Evolutionary conservation across 495 filamentous ascomycete species (phyloP).

Genomic region (Penicilliopsis zonata): DNA sequence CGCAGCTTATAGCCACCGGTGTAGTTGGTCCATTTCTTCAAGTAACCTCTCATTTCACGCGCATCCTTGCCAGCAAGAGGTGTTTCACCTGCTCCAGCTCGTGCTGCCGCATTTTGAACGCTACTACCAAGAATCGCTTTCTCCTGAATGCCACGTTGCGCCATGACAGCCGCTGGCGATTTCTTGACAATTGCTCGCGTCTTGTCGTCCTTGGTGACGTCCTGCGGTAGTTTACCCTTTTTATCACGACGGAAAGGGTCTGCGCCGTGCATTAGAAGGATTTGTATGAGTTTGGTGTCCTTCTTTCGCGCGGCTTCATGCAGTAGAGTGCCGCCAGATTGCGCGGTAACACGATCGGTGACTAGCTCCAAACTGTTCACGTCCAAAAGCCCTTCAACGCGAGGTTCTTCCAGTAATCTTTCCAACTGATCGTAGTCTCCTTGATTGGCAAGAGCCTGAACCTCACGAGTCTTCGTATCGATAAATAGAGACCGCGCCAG

Average conservation of each 20-base stretch:
- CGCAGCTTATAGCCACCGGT: slow-evolving; percentile 89
- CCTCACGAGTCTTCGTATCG: slow-evolving; percentile 68
- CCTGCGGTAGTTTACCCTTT: slow-evolving; percentile 90
- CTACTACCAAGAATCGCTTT: slow-evolving; percentile 81
- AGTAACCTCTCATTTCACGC: slow-evolving; percentile 93
- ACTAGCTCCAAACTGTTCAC: slow-evolving; percentile 83
- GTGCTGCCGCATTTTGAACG: slow-evolving; percentile 42
- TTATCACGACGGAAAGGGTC: slow-evolving; percentile 93
- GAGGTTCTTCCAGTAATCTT: slow-evolving; percentile 67
- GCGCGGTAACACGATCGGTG: slow-evolving; percentile 61
- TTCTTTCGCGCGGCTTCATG: slow-evolving; percentile 86
- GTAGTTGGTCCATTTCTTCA: slow-evolving; percentile 99
- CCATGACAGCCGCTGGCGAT: slow-evolving; percentile 87
- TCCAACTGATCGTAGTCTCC: slow-evolving; percentile 68
- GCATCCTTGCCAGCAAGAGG: slow-evolving; percentile 68
- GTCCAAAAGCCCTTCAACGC: slow-evolving; percentile 74
- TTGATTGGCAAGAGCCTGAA: slow-evolving; percentile 61
- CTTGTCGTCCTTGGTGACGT: slow-evolving; percentile 91
- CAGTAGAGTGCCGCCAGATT: slow-evolving; percentile 74
- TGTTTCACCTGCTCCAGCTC: slow-evolving; percentile 44
- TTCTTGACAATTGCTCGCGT: slow-evolving; percentile 79
- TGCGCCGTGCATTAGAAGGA: slow-evolving; percentile 88
- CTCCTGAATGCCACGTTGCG: slow-evolving; percentile 92
- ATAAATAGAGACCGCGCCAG: slow-evolving; percentile 83
- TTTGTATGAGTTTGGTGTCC: slow-evolving; percentile 74